Conservation (phyloP, 2,329 filamentous ascomycete species). For the Colletotrichum tofieldiae region DNA sequence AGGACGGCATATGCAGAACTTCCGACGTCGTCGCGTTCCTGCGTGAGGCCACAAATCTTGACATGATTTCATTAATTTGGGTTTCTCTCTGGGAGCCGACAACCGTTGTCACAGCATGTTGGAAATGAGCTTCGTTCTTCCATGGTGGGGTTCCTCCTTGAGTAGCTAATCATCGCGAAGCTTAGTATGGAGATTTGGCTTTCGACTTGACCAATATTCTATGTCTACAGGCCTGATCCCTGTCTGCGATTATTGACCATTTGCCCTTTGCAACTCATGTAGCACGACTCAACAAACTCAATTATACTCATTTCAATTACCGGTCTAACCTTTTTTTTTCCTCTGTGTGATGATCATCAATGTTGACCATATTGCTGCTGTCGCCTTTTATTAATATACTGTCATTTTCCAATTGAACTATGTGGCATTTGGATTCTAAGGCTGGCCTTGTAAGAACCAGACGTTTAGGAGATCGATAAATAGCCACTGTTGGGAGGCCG, state of each 20-base stretch:
- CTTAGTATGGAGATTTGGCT: constrained; percentile 2
- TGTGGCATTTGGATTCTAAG: background rate
- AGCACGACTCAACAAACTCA: constrained; percentile 10
- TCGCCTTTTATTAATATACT: background rate
- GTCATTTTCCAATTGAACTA: background rate
- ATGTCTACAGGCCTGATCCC: constrained; percentile 8
- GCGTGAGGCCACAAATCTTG: background rate
- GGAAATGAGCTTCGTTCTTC: constrained; percentile 18
- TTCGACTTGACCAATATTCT: background rate
- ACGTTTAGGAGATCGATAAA: background rate
- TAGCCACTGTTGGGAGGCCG: background rate
- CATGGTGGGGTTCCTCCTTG: constrained; percentile 9
- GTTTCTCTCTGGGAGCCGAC: background rate
- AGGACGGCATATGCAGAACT: background rate
- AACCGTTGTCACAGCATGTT: background rate
- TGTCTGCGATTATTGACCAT: background rate
- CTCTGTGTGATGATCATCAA: background rate
- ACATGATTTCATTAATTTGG: constrained; percentile 26
- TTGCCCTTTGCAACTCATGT: constrained; percentile 13
- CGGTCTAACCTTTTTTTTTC: background rate
- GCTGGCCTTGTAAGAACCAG: background rate
- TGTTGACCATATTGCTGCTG: background rate
- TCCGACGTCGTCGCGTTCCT: background rate
- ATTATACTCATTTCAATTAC: background rate
- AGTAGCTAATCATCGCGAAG: constrained; percentile 12